Conservation (phyloP, 768 basidiomycete genomes). For the Amanita exitialis region DNA sequence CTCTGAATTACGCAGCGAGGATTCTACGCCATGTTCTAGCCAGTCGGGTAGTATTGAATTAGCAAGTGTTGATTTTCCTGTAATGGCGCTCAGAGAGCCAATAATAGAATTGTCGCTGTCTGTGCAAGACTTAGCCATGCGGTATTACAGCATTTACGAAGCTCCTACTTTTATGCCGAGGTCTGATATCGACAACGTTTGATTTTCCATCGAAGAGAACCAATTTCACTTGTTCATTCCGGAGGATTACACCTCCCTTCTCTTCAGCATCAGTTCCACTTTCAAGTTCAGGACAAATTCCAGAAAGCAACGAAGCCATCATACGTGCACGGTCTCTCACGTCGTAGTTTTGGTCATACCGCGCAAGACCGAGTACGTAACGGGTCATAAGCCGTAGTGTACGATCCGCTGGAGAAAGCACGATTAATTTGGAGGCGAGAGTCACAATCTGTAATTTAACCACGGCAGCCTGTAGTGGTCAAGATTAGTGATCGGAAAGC, state of each 20-base stretch:
- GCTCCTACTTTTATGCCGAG: constrained; percentile 20
- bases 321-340: constrained; percentile 86
- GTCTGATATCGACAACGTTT: constrained; percentile 30
- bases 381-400: constrained; percentile 44
- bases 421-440: constrained; percentile 77
- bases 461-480: constrained; percentile 31
- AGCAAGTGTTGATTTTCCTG: constrained; percentile 40
- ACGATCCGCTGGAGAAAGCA: constrained; percentile 48
- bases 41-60: constrained; percentile 68
- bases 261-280: constrained; percentile 32
- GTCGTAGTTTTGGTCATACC: constrained; percentile 85
- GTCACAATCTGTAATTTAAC: constrained; percentile 83
- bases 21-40: constrained; percentile 79
- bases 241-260: constrained; percentile 63
- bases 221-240: constrained; percentile 72
- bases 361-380: constrained; percentile 76
- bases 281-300: constrained; percentile 26
- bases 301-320: constrained; percentile 57
- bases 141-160: not conserved
- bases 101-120: constrained; percentile 34
- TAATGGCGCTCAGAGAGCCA: constrained; percentile 59
- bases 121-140: constrained; percentile 11
- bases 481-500: not conserved
- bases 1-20: constrained; percentile 59
- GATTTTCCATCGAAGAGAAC: constrained; percentile 76